Conservation (phyloP, 2,329 filamentous ascomycete genomes). For the Pseudocercospora cruenta region DNA sequence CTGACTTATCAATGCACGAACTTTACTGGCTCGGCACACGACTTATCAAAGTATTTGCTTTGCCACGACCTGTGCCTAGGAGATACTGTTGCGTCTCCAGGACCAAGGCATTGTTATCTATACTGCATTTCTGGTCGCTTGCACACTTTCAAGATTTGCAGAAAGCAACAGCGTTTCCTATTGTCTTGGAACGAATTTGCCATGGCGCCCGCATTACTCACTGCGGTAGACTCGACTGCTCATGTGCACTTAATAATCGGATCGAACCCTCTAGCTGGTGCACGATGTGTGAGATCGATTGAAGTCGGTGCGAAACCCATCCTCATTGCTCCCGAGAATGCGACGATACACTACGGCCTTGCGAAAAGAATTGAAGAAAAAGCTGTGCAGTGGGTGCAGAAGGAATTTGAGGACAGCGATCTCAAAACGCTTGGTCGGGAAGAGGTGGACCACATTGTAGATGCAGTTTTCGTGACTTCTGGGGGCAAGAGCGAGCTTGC, state of each 20-base stretch:
- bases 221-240: conserved; percentile 69
- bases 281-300: conserved; percentile 78
- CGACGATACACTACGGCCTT: conserved; percentile 60
- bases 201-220: conserved; percentile 65
- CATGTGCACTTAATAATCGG: conserved; percentile 86
- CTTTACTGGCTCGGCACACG: conserved; percentile 16
- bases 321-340: conserved; percentile 71
- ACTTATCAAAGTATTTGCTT: conserved; percentile 15
- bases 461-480: conserved; percentile 86
- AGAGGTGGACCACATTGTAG: conserved; percentile 77
- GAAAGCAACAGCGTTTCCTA: neutral
- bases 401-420: conserved; percentile 70
- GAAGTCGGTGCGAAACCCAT: conserved; percentile 80
- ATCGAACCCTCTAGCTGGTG: conserved; percentile 81
- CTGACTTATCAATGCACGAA: conserved; percentile 21
- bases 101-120: neutral
- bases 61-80: conserved; percentile 13
- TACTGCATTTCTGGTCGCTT: neutral
- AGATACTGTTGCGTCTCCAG: conserved; percentile 3
- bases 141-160: neutral
- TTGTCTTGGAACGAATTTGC: conserved; percentile 7
- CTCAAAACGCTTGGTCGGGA: conserved; percentile 76
- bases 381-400: conserved; percentile 67
- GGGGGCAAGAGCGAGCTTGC: conserved; percentile 54
- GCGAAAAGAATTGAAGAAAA: conserved; percentile 68